Percentiles rank a stretch among this genome's conserved stretches.
phyloP scores from a whole-genome alignment of 371 early-diverging fungal genomes.

The Paraphysoderma sedebokerense region DNA sequence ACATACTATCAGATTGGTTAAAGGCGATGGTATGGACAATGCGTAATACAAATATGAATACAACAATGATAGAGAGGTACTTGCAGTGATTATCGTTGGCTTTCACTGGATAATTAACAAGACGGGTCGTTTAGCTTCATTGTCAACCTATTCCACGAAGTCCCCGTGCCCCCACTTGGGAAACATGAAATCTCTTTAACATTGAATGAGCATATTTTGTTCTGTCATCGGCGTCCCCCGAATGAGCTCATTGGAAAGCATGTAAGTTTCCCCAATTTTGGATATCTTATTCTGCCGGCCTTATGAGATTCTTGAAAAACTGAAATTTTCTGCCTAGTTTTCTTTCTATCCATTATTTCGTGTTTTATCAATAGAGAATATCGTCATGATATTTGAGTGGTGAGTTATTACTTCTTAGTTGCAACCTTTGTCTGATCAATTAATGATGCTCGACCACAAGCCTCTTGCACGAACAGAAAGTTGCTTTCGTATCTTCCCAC shows the following conservation, averaged over 20 bases:
- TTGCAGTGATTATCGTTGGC: too few species aligned
- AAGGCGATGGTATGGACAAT: neutral
- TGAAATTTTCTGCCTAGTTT: neutral
- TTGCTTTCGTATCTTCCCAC: neutral
- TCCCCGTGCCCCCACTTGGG: neutral
- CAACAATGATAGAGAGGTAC: neutral
- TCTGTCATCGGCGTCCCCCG: neutral
- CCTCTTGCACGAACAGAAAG: neutral
- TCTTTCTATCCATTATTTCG: constrained; percentile 1
- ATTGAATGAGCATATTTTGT: neutral
- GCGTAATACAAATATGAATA: neutral
- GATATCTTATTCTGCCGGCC: neutral
- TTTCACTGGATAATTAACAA: too few species aligned
- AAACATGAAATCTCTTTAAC: neutral
- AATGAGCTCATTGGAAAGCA: neutral
- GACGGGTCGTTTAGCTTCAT: too few species aligned
- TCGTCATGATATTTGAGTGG: neutral
- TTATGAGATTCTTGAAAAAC: neutral
- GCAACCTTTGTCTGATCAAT: neutral
- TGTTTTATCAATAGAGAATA: neutral
- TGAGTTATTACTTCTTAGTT: neutral
- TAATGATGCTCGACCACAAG: neutral
- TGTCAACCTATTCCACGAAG: neutral
- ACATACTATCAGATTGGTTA: neutral
- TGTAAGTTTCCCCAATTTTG: neutral